Base-by-base conservation (phyloP, 2,329 filamentous ascomycete species). In the Alternaria triticimaculans region DNA sequence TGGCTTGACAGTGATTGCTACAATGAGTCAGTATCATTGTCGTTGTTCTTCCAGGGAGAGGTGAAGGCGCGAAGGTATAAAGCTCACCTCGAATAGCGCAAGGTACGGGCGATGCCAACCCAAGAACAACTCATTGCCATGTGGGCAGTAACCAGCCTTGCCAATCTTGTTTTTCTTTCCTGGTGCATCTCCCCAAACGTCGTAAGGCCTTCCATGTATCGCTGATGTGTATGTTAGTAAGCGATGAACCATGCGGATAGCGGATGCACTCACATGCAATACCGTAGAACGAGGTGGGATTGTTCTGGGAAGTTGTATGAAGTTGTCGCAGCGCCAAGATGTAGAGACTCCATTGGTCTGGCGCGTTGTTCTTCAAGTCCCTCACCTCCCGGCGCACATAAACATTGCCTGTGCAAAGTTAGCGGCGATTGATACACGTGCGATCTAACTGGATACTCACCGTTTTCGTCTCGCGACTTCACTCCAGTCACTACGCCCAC, bases 61-160 rank as follows among this genome's bases (percentile, higher is more conserved):
- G 3, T n/a, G 23, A 1, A 26, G 9, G 14, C 1, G 11, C 7
- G 4, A 23, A 28, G 0, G 11, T 5, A 15, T 12, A 5, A 8
- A 20, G 53, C 74, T 53, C 69, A 87, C 86, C 80, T 91, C 85
- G 65, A 84, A 89, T 2, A 91, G 80, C 2, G 87, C 83, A 43
- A 96, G 82, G 78, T 96, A 96, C 0, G 93, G 91, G 21, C 93
- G 87, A 82, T 97, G 93, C 93, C 93, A 97, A 28, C 88, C 87
- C n/a, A 91, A 86, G 76, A 97, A 96, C 14, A 96, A 81, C 33
- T 91, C 88, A 4, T 92, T 93, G 25, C 85, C 87, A 78, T 97
- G 94, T 6, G 88, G 87, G 76, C 93, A 97, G 74, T 94, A 96
- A 23, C 92, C 92, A 1, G 64, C 54, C 8, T 45, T 66, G 2